Percentiles rank a stretch among this genome's conserved stretches.
Conservation (phyloP, 768 basidiomycete species). For the Infundibulicybe gibba region DNA sequence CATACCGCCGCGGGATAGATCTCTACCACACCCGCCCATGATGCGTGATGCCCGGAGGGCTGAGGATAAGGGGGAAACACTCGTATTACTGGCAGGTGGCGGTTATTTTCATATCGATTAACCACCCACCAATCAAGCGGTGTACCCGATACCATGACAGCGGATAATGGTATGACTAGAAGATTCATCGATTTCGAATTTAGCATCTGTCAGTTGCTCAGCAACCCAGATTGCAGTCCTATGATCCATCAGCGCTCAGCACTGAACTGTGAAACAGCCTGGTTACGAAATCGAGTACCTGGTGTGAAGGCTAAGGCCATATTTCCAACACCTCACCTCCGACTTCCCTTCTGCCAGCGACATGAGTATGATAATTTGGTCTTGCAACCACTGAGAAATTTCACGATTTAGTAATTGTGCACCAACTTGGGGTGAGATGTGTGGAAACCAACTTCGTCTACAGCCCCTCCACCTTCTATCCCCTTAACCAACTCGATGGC, state of each 20-base stretch:
- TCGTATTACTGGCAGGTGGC: too few species aligned
- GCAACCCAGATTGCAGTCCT: constrained; percentile 75
- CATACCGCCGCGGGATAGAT: too few species aligned
- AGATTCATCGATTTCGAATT: constrained; percentile 47
- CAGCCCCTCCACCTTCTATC: constrained; percentile 62
- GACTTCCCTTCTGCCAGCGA: constrained; percentile 68
- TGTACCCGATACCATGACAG: constrained; percentile 65
- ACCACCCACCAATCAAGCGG: constrained; percentile 8
- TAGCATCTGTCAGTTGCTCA: constrained; percentile 63
- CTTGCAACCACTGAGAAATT: constrained; percentile 42
- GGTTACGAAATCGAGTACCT: constrained; percentile 34
- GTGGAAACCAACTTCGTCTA: constrained; percentile 54
- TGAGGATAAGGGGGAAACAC: too few species aligned
- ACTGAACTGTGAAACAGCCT: neutral
- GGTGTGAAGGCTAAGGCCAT: constrained; percentile 66
- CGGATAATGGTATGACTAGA: constrained; percentile 41
- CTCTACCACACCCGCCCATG: too few species aligned
- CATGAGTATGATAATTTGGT: constrained; percentile 78
- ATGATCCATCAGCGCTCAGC: neutral
- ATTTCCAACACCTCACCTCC: constrained; percentile 46
- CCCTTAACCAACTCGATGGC: constrained; percentile 56
- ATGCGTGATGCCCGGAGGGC: too few species aligned
- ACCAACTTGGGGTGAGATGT: neutral
- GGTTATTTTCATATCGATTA: too few species aligned
- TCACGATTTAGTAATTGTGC: too few species aligned